A percentile compares a stretch with the other conserved stretches of the same genome.
phyloP scores from a whole-genome alignment of 2,329 filamentous ascomycete genomes.

The Microsporum canis region DNA sequence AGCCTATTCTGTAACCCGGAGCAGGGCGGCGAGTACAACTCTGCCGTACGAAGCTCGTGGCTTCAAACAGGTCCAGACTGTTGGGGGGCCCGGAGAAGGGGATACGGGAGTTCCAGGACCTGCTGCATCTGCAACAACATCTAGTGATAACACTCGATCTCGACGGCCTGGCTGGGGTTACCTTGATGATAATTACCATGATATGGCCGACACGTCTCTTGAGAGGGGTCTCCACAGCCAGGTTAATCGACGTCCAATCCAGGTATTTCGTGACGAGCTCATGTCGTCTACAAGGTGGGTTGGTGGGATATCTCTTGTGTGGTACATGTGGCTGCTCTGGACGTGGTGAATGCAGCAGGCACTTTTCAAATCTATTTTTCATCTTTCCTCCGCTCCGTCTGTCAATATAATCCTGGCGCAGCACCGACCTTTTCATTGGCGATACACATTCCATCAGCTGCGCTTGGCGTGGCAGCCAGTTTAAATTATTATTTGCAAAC shows the following conservation, averaged over 20 bases:
- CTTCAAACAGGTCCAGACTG: constrained; percentile 9
- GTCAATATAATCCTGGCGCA: not conserved
- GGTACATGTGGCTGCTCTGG: constrained; percentile 58
- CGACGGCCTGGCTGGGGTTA: constrained; percentile 18
- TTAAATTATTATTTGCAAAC: not conserved
- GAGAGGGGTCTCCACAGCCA: constrained; percentile 4
- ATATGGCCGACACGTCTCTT: not conserved
- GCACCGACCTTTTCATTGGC: not conserved
- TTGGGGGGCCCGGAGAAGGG: constrained; percentile 3
- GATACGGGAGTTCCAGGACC: constrained; percentile 2
- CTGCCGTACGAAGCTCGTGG: constrained; percentile 3
- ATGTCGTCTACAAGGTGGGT: constrained; percentile 52
- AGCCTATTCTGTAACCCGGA: not conserved
- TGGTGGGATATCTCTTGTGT: constrained; percentile 49
- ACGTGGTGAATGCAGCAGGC: constrained; percentile 39
- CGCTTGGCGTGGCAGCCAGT: not conserved
- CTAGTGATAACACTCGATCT: constrained; percentile 32
- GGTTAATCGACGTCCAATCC: constrained; percentile 23
- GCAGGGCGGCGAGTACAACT: not conserved
- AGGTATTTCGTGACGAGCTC: constrained; percentile 49
- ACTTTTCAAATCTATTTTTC: too few relatives aligned
- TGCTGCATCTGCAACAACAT: constrained; percentile 10
- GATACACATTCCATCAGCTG: not conserved
- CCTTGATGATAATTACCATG: constrained; percentile 9
- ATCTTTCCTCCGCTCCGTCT: not conserved